Base-by-base conservation (phyloP, 169 alveolate species). In the Toxoplasma gondii region DNA sequence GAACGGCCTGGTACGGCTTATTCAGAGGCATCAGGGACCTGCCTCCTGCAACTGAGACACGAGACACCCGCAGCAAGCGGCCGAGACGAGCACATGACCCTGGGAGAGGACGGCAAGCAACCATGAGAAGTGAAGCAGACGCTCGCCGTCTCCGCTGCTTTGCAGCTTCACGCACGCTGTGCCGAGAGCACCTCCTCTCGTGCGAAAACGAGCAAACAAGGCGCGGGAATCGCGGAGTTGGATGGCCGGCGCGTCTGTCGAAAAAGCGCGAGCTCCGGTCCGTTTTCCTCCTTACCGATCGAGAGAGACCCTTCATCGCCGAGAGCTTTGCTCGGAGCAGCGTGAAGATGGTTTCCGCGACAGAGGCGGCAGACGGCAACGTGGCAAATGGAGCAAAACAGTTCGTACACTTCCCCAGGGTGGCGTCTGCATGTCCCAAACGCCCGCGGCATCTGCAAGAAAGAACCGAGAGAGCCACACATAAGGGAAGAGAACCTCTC, bases 361-460 rank as follows among this genome's bases (percentile, higher is more conserved):
- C 98, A 97, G 82, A 96, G 84, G 43, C 97, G 97, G 86, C 98
- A 97, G 92, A 97, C 96, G 5, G 98, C 98, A 41, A 95, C 94
- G 92, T 97, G 97, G 81, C 98, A 97, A 34, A 96, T 91, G 36
- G 97, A 94, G 92, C 98, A 97, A 94, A 96, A 96, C 82, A 95
- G 93, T 83, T 97, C 97, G 87, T 95, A 96, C 39, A 88, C 90
- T 91, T 96, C 97, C 88, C 96, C 93, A 22, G 97, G 96, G 44
- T 97, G 98, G 38, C 93, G 96, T 36, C 95, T 97, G 91, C 98
- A 97, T 58, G 88, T 91, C 34, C 98, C 97, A 45, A 94, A 93
- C 22, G 97, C 96, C 91, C 97, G 94, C 80, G 98, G 98, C 98
- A 97, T 97, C 97, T 97, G 95, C 29, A 70, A 41, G 43, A 49